Evolutionary conservation across 768 basidiomycete species (phyloP), one percentile per base, ranked within the genome.

Genomic region (Pleurotus platypus): DNA sequence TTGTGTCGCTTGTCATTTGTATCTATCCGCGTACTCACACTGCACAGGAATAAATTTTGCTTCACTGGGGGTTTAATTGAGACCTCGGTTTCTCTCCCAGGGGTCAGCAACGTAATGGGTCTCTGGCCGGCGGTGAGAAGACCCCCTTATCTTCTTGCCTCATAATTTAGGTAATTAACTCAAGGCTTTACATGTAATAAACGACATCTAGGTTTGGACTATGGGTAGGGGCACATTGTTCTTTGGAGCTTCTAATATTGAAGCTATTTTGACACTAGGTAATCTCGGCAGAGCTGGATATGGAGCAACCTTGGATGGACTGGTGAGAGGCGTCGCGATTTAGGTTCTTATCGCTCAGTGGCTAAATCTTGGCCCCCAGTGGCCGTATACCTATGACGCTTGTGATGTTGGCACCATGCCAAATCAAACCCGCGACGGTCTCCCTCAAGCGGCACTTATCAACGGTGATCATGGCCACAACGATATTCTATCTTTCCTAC

Each of bases 101-200:
- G 89, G 6, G 73, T 79, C 15, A 84, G 80, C 62, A 82, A 85
- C 62, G 75, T 92, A 30, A 72, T 82, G 16, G 85, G 83, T 56
- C 68, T 81, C 68, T 92, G 90, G 92, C 92, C 91, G 46, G 90
- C 89, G 55, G 76, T 86, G 1, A 94, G 92, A 92, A 83, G 88
- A 26, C 87, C 22, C 39, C 80, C 13, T 37, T 13, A 11, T 9
- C 26, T 56, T 9, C 40, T 45, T 16, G 20, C 57, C 30, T 16
- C n/a, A 27, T 37, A 30, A 35, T 57, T 27, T 6, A 24, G 30
- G 27, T 35, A 15, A 13, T 35, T 35, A 35, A 35, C 30, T 35
- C 43, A 15, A 47, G 24, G 13, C 26, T 27, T 26, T 46, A 57
- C 24, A 20, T 50, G 49, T 50, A 35, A 50, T 35, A 50, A 24